Evolutionary conservation across 2,329 filamentous ascomycete genomes (phyloP), one percentile per base, ranked within the genome.

Genomic region (Lecanicillium sp.): DNA sequence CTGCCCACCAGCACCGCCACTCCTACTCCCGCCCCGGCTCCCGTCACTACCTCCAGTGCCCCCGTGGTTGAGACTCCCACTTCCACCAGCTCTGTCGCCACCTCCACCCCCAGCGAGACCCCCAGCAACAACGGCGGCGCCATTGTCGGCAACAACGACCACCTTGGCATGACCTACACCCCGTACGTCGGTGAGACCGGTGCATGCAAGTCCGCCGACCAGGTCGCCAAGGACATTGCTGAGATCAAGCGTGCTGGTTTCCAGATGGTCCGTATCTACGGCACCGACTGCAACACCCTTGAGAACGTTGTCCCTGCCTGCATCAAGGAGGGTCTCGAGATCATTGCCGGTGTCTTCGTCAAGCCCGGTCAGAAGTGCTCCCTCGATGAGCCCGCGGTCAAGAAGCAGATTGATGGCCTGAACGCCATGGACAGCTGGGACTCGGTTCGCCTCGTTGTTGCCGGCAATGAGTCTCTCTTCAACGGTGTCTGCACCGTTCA

Each of bases 401-500:
- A 82, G 62, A 70, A 79, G 59, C 90, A 97, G 77, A 77, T 96
- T 52, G 69, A 75, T 26, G 79, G 81, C 52, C 86, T 96, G 66
- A 74, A 79, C 67, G 59, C 66, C 51, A 95, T 89, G 82, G 78
- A 70, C 53, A 69, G 86, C 67, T 95, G 84, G 83, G 76, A 82
- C 52, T 65, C 87, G 42, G 84, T 95, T 56, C 79, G 86, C 63
- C 80, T 95, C 59, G 74, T 95, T 55, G 85, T 93, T 26, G 79
- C 95, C 56, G 90, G 89, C 69, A 97, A 97, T 77, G 91, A 97
- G 78, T 84, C 86, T 57, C 72, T 95, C 66, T 86, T 87, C 75
- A 82, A 86, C 72, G 77, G 78, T 53, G 83, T 77, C 77, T 81
- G 77, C 72, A 69, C 76, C 48, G 78, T 84, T 29, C n/a, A n/a